These are phyloP conservation scores for Thuja plicata DNA, from an alignment of 83 land plant species.

Conservation along the genomic window DNA sequence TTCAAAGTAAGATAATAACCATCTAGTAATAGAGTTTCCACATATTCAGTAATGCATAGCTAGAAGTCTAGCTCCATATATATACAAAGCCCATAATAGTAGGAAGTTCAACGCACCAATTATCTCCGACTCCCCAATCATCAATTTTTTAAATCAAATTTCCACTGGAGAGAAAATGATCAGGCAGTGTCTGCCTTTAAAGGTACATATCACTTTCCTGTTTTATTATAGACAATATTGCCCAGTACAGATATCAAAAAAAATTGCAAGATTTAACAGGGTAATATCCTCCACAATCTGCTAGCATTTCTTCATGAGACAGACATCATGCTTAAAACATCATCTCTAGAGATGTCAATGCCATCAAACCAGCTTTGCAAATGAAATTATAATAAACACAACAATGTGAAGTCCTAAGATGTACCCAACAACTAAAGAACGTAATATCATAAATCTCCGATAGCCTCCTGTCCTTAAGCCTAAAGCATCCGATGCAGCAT, in stretches of 20 bases:
- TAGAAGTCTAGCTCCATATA: neutral
- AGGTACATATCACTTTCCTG: neutral
- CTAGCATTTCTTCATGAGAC: neutral
- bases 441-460: slow-evolving; percentile 25
- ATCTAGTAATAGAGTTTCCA: neutral
- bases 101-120: neutral
- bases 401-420: slow-evolving; percentile 34
- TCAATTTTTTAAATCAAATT: neutral
- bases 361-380: neutral
- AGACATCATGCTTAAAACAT: neutral
- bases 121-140: neutral
- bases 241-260: neutral
- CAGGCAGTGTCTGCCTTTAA: neutral
- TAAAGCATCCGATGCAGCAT: slow-evolving; percentile 20
- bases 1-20: neutral
- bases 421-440: slow-evolving; percentile 30
- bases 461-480: slow-evolving; percentile 25
- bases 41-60: neutral
- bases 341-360: neutral
- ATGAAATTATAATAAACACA: slow-evolving; percentile 24
- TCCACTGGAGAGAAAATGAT: neutral
- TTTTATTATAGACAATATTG: neutral
- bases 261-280: neutral
- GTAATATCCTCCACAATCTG: neutral
- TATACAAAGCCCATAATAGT: neutral